Percentiles rank a stretch among this genome's conserved stretches.
These are phyloP conservation scores for Aspergillus piperis DNA, from an alignment of 2,329 filamentous ascomycete species.

Conservation along the genomic window DNA sequence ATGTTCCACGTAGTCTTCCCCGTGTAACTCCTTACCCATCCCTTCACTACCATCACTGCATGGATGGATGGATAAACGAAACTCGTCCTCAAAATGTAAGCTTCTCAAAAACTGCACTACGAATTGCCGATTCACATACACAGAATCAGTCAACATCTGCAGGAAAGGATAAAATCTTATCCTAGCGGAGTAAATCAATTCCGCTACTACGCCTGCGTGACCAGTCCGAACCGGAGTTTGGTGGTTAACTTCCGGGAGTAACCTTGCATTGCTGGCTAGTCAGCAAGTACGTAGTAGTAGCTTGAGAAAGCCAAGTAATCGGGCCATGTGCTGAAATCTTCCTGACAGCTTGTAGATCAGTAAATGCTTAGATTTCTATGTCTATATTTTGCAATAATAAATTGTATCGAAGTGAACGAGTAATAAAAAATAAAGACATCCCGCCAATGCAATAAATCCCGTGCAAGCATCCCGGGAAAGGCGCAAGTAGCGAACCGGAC, in stretches of 20 bases:
- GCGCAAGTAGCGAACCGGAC: background rate
- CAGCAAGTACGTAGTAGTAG: too few species aligned
- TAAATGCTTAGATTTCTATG: too few species aligned
- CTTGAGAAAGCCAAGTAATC: too few species aligned
- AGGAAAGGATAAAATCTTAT: slow-evolving; percentile 23
- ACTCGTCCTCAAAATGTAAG: background rate
- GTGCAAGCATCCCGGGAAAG: background rate
- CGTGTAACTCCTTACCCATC: too few species aligned
- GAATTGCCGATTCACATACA: background rate
- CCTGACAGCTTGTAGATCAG: too few species aligned
- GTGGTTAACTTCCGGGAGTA: background rate
- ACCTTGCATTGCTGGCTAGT: background rate
- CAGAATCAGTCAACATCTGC: slow-evolving; percentile 17
- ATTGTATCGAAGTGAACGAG: too few species aligned
- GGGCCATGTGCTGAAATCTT: background rate
- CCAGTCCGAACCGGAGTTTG: background rate
- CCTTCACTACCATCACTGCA: too few species aligned
- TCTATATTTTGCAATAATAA: too few species aligned
- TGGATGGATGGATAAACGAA: background rate
- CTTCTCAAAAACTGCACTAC: background rate
- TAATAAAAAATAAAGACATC: background rate
- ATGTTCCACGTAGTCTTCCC: too few species aligned
- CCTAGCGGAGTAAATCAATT: slow-evolving; percentile 16
- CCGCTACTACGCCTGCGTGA: slow-evolving; percentile 1
- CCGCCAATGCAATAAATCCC: background rate